Base-by-base conservation (phyloP, 2,329 filamentous ascomycete species). In the Bertia moriformis region DNA sequence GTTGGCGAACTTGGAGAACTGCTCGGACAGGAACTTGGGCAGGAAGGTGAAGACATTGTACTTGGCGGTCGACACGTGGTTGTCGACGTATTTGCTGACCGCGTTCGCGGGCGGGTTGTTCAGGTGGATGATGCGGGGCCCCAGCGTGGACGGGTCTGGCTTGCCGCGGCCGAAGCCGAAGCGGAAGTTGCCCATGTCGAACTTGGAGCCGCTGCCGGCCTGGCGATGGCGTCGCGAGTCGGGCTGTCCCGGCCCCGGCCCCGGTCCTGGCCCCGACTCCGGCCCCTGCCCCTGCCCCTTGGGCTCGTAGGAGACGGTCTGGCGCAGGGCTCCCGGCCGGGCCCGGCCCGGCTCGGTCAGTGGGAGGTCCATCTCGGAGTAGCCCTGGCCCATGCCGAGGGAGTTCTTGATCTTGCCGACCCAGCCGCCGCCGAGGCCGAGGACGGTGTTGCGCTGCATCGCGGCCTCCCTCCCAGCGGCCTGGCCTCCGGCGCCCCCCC, bases 1-100 rank as follows among this genome's bases (percentile, higher is more conserved):
- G 62, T 98, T 98, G 66, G 91, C 91, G 60, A 95, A 94, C 66
- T 95, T 98, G 44, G 88, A 95, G 63, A 98, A 98, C 57, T 98
- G 91, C 59, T 98, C 91, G 58, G 89, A 87, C 41, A 98, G 69
- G 61, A 98, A 98, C 60, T 98, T 98, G 39, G 91, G 91, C 14
- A 96, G 56, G 59, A 98, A 98, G 15, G 87, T 94, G 40, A 84
- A 69, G 53, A 86, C 51, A 58, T 95, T 98, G 73, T 98, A 98
- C 61, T 98, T 98, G 45, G 91, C 83, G 4, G 91, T 98, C 32
- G 89, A 96, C 45, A 98, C 83, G 59, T 96, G 86, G 56, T 98
- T 98, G 70, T 93, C 84, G 55, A 88, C 73, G 58, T 91, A 96
- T 59, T 89, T 93, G 65, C 88, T 89, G 38, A 69, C 69, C 35